Conservation (phyloP, 1,139 yeast genomes). For the Candida frijolesensis region DNA sequence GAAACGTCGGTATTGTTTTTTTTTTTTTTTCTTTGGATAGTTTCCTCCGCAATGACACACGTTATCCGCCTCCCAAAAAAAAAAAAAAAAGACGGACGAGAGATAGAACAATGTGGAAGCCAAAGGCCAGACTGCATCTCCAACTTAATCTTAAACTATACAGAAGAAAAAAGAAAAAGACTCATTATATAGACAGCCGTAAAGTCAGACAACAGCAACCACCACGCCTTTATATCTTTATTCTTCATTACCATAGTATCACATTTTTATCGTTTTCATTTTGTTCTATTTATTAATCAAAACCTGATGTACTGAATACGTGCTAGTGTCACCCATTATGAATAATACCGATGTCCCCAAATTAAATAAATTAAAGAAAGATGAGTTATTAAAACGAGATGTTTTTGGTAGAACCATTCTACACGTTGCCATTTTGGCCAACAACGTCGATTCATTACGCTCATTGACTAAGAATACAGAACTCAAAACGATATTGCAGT, state of each 20-base stretch:
- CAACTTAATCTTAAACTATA: not conserved
- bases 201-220: not conserved
- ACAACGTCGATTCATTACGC: conserved; percentile 48
- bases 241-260: not conserved
- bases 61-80: too few relatives aligned
- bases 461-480: conserved; percentile 52
- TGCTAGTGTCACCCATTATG: conserved; percentile 14
- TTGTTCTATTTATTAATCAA: not conserved
- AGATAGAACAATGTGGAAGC: too few relatives aligned
- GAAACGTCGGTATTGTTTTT: too few relatives aligned
- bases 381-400: conserved; percentile 57
- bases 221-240: not conserved
- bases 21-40: too few relatives aligned
- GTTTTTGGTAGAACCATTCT: conserved; percentile 72
- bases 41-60: too few relatives aligned
- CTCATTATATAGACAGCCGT: not conserved
- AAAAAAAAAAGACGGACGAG: too few relatives aligned
- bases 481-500: conserved; percentile 33
- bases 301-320: not conserved
- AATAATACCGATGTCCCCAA: conserved; percentile 13
- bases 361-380: conserved; percentile 32
- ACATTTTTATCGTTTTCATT: not conserved
- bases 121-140: not conserved
- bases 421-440: conserved; percentile 59
- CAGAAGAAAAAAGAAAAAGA: not conserved